These are phyloP conservation scores for Botrytis fragariae DNA, from an alignment of 2,329 filamentous ascomycete species.

Conservation along the genomic window DNA sequence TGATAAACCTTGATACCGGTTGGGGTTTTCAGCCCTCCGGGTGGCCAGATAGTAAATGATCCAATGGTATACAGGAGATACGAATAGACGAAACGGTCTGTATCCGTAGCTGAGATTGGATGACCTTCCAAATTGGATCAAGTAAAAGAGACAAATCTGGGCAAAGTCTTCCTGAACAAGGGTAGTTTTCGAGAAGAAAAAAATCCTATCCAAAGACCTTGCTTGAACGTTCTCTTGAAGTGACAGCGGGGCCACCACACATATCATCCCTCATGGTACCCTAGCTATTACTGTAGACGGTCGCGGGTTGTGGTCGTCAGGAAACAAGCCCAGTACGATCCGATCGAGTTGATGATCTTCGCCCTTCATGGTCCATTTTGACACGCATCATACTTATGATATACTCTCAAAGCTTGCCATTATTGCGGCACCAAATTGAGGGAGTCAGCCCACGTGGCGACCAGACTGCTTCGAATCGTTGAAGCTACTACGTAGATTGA, in stretches of 20 bases:
- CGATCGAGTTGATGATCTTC: constrained; percentile 21
- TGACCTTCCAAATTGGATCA: constrained; percentile 12
- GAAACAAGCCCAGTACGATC: constrained; percentile 13
- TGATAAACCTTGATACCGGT: constrained; percentile 18
- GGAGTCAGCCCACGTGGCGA: constrained; percentile 25
- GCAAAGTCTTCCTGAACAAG: neutral
- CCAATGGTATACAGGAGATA: constrained; percentile 14
- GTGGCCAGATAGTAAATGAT: constrained; percentile 15
- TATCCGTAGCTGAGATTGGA: constrained; percentile 20
- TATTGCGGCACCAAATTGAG: constrained; percentile 16
- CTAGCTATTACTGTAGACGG: constrained; percentile 19
- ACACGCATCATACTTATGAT: constrained; percentile 20
- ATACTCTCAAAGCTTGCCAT: constrained; percentile 15
- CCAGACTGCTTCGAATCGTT: constrained; percentile 19
- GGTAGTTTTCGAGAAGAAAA: neutral
- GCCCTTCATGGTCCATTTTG: constrained; percentile 13
- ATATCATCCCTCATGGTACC: constrained; percentile 15
- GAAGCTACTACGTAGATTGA: constrained; percentile 3
- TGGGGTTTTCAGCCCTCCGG: constrained; percentile 17
- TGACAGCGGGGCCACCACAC: constrained; percentile 4
- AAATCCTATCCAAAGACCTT: neutral
- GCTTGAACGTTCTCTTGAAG: constrained; percentile 9
- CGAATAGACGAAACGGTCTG: constrained; percentile 22
- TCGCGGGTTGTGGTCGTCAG: constrained; percentile 8
- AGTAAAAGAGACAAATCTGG: constrained; percentile 6